A percentile compares a stretch with the other conserved stretches of the same genome.
phyloP scores from a whole-genome alignment of 345 rosid genomes.

The Euphorbia lathyris region DNA sequence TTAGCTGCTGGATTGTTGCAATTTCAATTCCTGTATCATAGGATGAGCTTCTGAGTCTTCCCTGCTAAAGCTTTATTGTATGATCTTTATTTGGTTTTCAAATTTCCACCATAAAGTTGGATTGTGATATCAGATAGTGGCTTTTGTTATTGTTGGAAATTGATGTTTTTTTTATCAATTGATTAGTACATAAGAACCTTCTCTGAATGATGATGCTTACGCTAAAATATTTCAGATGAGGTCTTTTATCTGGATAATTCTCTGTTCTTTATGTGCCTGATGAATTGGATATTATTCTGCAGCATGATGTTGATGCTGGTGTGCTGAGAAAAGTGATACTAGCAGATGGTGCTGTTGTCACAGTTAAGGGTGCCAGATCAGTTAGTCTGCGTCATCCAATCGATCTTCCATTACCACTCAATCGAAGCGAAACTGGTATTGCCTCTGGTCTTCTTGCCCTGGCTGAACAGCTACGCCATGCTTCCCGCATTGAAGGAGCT shows the following conservation, averaged over 20 bases:
- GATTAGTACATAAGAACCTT: background rate
- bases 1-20: background rate
- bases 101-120: background rate
- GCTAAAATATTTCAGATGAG: background rate
- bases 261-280: background rate
- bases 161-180: background rate
- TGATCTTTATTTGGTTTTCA: background rate
- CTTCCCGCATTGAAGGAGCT: constrained; percentile 39
- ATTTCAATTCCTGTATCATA: background rate
- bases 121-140: background rate
- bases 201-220: background rate
- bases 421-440: constrained; percentile 49
- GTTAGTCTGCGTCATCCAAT: constrained; percentile 83
- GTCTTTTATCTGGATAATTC: background rate
- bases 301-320: constrained; percentile 99
- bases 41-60: background rate
- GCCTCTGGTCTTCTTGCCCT: constrained; percentile 86
- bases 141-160: background rate
- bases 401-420: constrained; percentile 79
- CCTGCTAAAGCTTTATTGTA: background rate
- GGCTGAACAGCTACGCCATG: constrained; percentile 72
- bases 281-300: constrained; percentile 22
- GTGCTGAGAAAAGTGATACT: constrained; percentile 81
- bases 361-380: constrained; percentile 93
- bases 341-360: constrained; percentile 89